A percentile compares a stretch with the other conserved stretches of the same genome.
Conservation (phyloP, 768 basidiomycete genomes). For the Mycena albidolilacea region DNA sequence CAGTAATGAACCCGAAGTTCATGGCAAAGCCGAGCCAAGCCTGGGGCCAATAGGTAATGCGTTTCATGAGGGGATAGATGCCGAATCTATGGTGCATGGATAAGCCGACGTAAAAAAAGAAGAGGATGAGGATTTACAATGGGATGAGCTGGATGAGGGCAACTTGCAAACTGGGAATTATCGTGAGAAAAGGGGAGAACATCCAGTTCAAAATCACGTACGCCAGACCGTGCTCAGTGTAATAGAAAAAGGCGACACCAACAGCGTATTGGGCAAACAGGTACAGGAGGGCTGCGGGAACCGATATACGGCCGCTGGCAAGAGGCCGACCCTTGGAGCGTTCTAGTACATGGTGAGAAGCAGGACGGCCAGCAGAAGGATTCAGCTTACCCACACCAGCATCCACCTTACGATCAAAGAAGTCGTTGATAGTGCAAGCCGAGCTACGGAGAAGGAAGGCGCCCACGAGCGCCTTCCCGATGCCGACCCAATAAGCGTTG, state of each 20-base stretch:
- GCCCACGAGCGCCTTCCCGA: conserved; percentile 54
- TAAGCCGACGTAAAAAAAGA: no score
- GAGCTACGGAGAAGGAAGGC: conserved; percentile 62
- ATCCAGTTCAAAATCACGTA: conserved; percentile 41
- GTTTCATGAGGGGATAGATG: conserved; percentile 69
- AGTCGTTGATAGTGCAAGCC: conserved; percentile 70
- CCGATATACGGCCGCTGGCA: conserved; percentile 63
- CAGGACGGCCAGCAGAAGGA: conserved; percentile 12
- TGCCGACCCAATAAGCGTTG: conserved; percentile 46
- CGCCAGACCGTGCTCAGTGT: conserved; percentile 49
- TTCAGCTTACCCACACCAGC: conserved; percentile 62
- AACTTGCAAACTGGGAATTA: conserved; percentile 52
- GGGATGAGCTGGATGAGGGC: conserved; percentile 63
- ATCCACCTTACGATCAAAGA: conserved; percentile 68
- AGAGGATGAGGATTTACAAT: conserved; percentile 41
- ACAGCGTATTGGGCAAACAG: conserved; percentile 57
- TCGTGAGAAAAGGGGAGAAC: conserved; percentile 17
- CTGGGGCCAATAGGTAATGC: conserved; percentile 73
- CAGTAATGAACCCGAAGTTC: conserved; percentile 67
- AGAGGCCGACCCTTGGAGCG: conserved; percentile 65
- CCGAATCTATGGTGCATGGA: conserved; percentile 41
- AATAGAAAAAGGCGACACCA: conserved; percentile 57
- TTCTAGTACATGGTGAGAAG: conserved; percentile 48
- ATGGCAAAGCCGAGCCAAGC: conserved; percentile 73
- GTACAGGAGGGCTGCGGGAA: conserved; percentile 56